A percentile compares a stretch with the other conserved stretches of the same genome.
Evolutionary conservation across 2,329 filamentous ascomycete genomes (phyloP).

Genomic region (Epichloe uncinata): DNA sequence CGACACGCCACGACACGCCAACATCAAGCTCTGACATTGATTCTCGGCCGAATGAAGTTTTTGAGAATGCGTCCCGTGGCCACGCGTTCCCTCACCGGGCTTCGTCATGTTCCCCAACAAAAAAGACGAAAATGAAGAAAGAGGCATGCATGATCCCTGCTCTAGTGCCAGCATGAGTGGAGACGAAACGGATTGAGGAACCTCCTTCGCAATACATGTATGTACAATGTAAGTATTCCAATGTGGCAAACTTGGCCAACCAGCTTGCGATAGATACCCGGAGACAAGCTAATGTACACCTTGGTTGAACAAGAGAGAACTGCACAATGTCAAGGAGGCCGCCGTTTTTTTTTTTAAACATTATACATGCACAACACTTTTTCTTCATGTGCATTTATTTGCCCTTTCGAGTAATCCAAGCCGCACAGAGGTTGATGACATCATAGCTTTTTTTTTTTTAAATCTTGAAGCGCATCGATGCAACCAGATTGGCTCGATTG

Average conservation of each 20-base stretch:
- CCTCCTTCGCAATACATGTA: neutral
- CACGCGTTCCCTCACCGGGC: neutral
- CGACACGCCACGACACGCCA: neutral
- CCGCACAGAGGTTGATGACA: too few relatives aligned
- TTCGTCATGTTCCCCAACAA: conserved; percentile 3
- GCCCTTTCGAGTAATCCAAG: too few relatives aligned
- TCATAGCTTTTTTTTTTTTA: too few relatives aligned
- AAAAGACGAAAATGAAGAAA: neutral
- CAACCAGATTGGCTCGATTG: neutral
- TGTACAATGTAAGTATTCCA: neutral
- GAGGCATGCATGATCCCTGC: neutral
- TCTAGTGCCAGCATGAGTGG: neutral
- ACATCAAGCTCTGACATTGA: neutral
- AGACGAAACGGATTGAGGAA: neutral
- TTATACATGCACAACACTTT: too few relatives aligned
- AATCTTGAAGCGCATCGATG: too few relatives aligned
- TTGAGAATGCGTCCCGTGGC: neutral
- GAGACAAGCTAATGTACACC: too few relatives aligned
- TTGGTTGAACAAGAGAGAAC: too few relatives aligned
- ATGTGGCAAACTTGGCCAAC: too few relatives aligned
- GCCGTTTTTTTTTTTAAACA: too few relatives aligned
- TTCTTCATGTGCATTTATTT: too few relatives aligned
- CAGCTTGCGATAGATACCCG: too few relatives aligned
- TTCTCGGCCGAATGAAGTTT: neutral
- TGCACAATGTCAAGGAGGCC: too few relatives aligned